Base-by-base conservation (phyloP, 805 yeast genomes). In the Starmerella potacharoeniae region DNA sequence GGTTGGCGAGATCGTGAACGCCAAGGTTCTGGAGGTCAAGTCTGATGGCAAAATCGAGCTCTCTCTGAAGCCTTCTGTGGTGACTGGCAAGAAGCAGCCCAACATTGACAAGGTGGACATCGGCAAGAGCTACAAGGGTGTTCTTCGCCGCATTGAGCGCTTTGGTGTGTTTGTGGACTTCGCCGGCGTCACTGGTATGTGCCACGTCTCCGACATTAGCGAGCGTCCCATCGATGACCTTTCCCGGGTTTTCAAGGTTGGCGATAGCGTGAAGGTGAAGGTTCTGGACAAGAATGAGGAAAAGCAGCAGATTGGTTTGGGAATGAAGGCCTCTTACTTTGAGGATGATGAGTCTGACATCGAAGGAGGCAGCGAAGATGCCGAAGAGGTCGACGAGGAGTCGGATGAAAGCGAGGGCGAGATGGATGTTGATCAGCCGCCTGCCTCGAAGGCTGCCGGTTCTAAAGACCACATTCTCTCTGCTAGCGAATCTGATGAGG, bases 251-350 rank as follows among this genome's bases (percentile, higher is more conserved):
- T 91, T 91, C 69, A 83, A 85, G 53, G 86, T 80, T 64, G 97
- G 97, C 60, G 97, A 91, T 66, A 77, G 84, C 58, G 97, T 91
- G 45, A 87, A 87, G 71, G 95, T 87, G 37, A 84, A 84, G 71
- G 75, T 91, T 40, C 73, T 90, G 62, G 77, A 74, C 34, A 73
- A 83, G 35, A 82, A 85, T 64, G 54, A 62, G 1, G 80, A 74
- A 10, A 88, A 84, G 74, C 83, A 82, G 58, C 90, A 85, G 66
- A 66, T 91, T 22, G 82, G 95, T 0, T 76, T 91, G 58, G 96
- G 97, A 60, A 83, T 91, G 90, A 91, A 89, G 73, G 97, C 97
- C 2, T 86, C 96, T 3, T 88, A 84, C 70, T 93, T 91, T 68
- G 67, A 66, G 33, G 71, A 66, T 6, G 69, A 62, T 14, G 72